Percentiles rank a stretch among this genome's conserved stretches.
phyloP scores from a whole-genome alignment of 2,329 filamentous ascomycete species.

The Talaromyces marneffei region DNA sequence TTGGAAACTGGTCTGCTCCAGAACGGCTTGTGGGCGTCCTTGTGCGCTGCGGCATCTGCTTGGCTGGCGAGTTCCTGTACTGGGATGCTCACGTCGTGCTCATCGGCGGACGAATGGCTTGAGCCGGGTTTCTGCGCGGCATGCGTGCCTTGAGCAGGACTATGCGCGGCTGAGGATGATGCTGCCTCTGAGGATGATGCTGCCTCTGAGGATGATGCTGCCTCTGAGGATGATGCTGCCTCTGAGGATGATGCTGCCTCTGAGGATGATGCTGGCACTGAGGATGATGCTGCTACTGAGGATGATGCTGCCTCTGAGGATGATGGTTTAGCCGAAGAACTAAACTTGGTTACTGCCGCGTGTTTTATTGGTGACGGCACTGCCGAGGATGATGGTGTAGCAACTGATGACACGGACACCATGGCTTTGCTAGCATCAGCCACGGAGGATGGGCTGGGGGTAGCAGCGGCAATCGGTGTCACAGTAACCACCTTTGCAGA shows the following conservation, averaged over 20 bases:
- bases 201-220: not conserved
- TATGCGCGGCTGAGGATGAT: not conserved
- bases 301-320: not conserved
- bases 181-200: not conserved
- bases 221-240: not conserved
- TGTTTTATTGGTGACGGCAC: not conserved
- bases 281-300: not conserved
- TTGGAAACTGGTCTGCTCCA: conserved; percentile 2
- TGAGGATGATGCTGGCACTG: no score
- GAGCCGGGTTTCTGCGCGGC: not conserved
- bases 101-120: not conserved
- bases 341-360: not conserved
- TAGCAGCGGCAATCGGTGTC: not conserved
- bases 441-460: not conserved
- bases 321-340: not conserved
- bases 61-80: not conserved
- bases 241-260: not conserved
- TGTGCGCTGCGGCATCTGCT: not conserved
- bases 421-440: not conserved
- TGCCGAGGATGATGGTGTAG: not conserved
- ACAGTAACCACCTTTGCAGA: not conserved
- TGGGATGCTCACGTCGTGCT: conserved; percentile 2
- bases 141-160: not conserved
- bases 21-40: conserved; percentile 3
- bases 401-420: not conserved